Evolutionary conservation across 257 asterid species (phyloP), one percentile per base, ranked within the genome.

Genomic region (Coffea eugenioides): DNA sequence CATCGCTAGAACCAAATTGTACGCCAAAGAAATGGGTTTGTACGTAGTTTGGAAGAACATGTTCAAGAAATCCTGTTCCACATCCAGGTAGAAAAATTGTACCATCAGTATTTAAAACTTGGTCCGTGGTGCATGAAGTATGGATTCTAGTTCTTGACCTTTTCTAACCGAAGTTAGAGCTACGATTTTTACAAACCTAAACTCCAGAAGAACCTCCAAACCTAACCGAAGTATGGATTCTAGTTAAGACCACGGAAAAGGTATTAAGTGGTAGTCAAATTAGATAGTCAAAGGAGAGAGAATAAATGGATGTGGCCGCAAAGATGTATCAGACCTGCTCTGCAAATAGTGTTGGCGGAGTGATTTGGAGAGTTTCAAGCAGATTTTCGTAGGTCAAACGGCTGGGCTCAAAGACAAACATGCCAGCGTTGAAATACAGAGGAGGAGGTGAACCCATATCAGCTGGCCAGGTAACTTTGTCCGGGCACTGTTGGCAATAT

Each of bases 1-100:
- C 92, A 90, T 90, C 21, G 97, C 94, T 4, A 91, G 83, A 15
- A 91, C 93, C 52, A 90, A 87, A 78, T 91, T 91, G 91, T 91
- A 91, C 39, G 59, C 59, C 14, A 80, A 77, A 20, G 94, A 93
- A n/a, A 90, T 91, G 0, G 94, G 97, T 45, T 88, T 88, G 84
- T 90, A 91, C 85, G 85, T 77, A 45, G 74, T 73, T 27, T 85
- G 76, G 89, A 91, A 88, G 88, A 86, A 91, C 86, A 62, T 80
- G 90, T 91, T 91, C 88, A 90, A 81, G 88, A 90, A 88, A 86
- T 90, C 97, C 94, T 91, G 88, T 57, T 61, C 73, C 71, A 69
- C 25, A 16, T 23, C 66, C 69, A 69, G 20, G 27, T 15, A 6
- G 5, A 34, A 6, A 31, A 66, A 66, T 66, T 34, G 18, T 66